Percentiles rank a stretch among this genome's conserved stretches.
phyloP scores from a whole-genome alignment of 331 rosid genomes.

The Quercus tomentella region DNA sequence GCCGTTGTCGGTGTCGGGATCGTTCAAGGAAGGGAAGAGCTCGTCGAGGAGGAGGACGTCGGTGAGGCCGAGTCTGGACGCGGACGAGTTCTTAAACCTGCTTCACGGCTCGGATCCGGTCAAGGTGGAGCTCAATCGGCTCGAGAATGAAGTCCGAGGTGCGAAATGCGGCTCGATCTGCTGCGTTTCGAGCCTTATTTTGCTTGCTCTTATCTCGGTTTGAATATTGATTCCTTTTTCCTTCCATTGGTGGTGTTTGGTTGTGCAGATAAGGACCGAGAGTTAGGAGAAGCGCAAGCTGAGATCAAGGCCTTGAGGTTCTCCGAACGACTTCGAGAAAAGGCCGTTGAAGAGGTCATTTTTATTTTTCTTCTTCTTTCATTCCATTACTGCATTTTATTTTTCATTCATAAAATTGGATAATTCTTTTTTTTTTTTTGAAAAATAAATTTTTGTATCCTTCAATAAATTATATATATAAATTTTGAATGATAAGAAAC shows the following conservation, averaged over 20 bases:
- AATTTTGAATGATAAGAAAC: background rate
- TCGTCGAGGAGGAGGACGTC: constrained; percentile 73
- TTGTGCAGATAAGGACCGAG: constrained; percentile 90
- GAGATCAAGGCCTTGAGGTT: constrained; percentile 94
- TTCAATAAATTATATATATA: background rate
- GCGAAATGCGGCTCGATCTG: constrained; percentile 86
- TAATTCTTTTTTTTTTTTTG: background rate
- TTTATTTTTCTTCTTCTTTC: background rate
- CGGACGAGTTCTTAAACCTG: constrained; percentile 87
- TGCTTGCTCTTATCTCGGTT: constrained; percentile 19
- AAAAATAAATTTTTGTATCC: background rate
- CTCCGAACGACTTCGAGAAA: constrained; percentile 90
- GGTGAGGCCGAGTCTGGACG: constrained; percentile 84
- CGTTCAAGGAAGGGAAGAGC: constrained; percentile 87
- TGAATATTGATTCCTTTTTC: constrained; percentile 9
- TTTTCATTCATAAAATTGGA: background rate
- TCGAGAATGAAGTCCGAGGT: constrained; percentile 99
- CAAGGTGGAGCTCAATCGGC: constrained; percentile 97
- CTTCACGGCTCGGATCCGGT: constrained; percentile 99
- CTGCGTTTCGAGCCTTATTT: constrained; percentile 39
- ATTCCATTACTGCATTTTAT: background rate
- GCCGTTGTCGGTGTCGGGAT: constrained; percentile 72
- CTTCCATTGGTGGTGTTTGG: constrained; percentile 9
- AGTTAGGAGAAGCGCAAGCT: constrained; percentile 88
- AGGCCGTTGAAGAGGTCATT: constrained; percentile 96